Evolutionary conservation across 495 filamentous ascomycete genomes (phyloP).

Genomic region (Clohesyomyces aquaticus): DNA sequence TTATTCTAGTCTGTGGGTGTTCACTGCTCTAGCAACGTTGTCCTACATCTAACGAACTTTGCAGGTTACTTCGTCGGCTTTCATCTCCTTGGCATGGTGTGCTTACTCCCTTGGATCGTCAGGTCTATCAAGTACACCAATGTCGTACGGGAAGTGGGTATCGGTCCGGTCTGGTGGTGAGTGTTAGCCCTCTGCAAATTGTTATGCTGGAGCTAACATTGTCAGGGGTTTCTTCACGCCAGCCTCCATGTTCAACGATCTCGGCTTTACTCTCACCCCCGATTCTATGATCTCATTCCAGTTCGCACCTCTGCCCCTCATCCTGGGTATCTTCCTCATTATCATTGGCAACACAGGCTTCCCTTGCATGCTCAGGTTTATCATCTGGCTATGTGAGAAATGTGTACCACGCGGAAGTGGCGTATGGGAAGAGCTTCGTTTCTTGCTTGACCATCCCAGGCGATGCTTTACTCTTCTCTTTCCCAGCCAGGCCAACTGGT

Average conservation of each 20-base stretch:
- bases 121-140: constrained; percentile 60
- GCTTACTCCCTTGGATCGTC: constrained; percentile 79
- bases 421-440: constrained; percentile 84
- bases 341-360: constrained; percentile 94
- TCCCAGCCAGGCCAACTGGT: constrained; percentile 89
- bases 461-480: constrained; percentile 95
- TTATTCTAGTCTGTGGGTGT: constrained; percentile 63
- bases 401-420: constrained; percentile 61
- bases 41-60: not conserved
- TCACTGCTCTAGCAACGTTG: not conserved
- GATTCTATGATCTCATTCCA: constrained; percentile 92
- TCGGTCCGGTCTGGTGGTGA: constrained; percentile 79
- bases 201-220: too few relatives aligned
- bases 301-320: constrained; percentile 69
- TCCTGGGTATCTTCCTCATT: constrained; percentile 79
- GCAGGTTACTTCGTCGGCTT: constrained; percentile 74
- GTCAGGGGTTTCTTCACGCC: constrained; percentile 76
- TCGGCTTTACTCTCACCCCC: constrained; percentile 79
- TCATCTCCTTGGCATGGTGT: constrained; percentile 71
- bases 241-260: constrained; percentile 84
- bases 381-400: constrained; percentile 76
- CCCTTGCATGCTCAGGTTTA: constrained; percentile 86
- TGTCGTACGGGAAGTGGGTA: constrained; percentile 62
- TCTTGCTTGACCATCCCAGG: constrained; percentile 90
- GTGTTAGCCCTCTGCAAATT: too few relatives aligned